Conservation (phyloP, 768 basidiomycete species). For the Scleroderma bovista region DNA sequence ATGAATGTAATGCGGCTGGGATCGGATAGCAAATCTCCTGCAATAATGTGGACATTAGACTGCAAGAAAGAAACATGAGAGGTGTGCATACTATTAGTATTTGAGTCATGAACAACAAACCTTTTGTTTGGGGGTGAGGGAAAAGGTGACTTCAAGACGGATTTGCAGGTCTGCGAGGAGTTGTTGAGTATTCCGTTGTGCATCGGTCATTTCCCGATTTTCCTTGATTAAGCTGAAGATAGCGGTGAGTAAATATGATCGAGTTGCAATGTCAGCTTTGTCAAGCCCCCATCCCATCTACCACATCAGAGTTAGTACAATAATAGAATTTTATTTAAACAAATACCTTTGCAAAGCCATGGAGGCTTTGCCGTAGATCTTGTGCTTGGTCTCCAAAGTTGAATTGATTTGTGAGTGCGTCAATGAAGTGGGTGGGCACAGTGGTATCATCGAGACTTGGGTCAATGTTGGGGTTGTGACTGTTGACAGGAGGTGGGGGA, state of each 20-base stretch:
- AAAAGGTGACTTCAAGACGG: neutral
- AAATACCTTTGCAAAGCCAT: neutral
- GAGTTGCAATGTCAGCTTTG: neutral
- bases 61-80: neutral
- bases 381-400: neutral
- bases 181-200: neutral
- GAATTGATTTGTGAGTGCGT: neutral
- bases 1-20: neutral
- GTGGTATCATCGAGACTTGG: neutral
- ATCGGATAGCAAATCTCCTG: neutral
- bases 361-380: neutral
- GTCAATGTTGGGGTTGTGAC: neutral
- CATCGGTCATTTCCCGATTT: neutral
- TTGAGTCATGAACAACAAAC: neutral
- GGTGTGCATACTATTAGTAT: neutral
- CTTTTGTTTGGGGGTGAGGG: neutral
- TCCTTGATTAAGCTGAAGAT: neutral
- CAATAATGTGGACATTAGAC: neutral
- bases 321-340: too few species aligned
- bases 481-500: neutral
- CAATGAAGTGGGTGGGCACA: neutral
- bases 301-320: neutral
- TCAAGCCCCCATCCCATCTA: neutral
- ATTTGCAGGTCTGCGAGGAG: neutral
- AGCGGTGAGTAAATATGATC: neutral